phyloP scores from a whole-genome alignment of 225 moss, liverwort and hornwort genomes.

The Straminergon stramineum region DNA sequence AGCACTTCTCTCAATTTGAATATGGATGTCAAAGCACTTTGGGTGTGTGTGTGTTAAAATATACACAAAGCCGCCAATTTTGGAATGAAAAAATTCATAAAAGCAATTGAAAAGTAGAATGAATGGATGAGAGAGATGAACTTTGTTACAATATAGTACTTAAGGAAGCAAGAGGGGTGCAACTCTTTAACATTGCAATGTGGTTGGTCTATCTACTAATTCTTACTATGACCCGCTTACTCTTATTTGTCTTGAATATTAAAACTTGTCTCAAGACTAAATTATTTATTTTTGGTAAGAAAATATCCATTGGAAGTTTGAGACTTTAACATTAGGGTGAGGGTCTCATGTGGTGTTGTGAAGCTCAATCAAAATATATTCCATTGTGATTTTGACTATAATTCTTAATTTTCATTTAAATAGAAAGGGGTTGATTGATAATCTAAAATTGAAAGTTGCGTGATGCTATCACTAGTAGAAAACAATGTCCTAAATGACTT shows the following conservation, averaged over 20 bases:
- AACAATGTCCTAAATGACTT: no score
- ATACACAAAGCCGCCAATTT: no score
- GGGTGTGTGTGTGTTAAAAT: neutral
- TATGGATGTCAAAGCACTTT: neutral
- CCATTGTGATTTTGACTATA: no score
- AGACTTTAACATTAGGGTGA: neutral
- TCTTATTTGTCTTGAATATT: neutral
- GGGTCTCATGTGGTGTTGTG: accelerated
- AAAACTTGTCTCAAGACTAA: accelerated
- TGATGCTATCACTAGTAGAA: no score
- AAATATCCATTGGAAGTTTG: accelerated
- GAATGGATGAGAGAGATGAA: neutral
- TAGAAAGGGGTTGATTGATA: neutral
- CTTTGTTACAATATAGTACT: neutral
- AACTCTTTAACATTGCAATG: neutral
- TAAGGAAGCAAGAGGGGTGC: neutral
- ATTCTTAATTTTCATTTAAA: no score
- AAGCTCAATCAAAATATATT: neutral
- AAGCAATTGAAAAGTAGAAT: neutral
- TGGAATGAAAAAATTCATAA: neutral
- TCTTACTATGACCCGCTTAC: accelerated
- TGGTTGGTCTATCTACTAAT: neutral
- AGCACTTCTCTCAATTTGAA: neutral
- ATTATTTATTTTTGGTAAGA: neutral
- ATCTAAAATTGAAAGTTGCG: neutral